Evolutionary conservation across 352 stramenopile species (phyloP).

Genomic region (Pelagophyceae sp.): DNA sequence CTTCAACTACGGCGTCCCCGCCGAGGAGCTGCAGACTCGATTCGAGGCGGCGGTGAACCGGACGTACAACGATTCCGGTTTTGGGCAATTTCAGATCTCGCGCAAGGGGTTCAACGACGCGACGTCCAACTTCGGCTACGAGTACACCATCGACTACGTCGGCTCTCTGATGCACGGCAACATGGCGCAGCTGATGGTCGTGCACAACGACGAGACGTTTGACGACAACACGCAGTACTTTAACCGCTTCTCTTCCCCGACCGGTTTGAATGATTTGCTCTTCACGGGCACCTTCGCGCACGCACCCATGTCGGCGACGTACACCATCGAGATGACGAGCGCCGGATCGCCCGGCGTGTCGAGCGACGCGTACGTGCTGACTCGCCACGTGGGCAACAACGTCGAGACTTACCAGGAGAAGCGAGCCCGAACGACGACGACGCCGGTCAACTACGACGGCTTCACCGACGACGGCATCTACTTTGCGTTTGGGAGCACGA

Average conservation of each 20-base stretch:
- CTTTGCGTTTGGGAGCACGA: slow-evolving; percentile 26
- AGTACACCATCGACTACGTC: slow-evolving; percentile 28
- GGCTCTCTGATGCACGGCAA: slow-evolving; percentile 24
- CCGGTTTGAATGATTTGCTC: background rate
- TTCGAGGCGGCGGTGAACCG: slow-evolving; percentile 13
- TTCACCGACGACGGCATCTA: slow-evolving; percentile 23
- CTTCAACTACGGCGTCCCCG: slow-evolving; percentile 17
- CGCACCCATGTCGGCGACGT: background rate
- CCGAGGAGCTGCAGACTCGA: slow-evolving; percentile 14
- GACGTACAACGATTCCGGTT: background rate
- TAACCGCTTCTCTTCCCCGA: background rate
- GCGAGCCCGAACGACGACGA: background rate
- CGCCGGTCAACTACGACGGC: background rate
- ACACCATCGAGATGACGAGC: background rate
- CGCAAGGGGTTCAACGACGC: slow-evolving; percentile 8
- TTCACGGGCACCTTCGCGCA: background rate
- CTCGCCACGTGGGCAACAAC: background rate
- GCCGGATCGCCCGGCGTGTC: background rate
- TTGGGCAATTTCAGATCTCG: background rate
- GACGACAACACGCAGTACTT: background rate
- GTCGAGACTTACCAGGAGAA: background rate
- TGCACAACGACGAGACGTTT: background rate
- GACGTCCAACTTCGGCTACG: slow-evolving; percentile 29
- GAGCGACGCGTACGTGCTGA: background rate
- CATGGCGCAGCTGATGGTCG: slow-evolving; percentile 16